These are phyloP conservation scores for Jacaranda copaia DNA, from an alignment of 257 asterid species.

Conservation along the genomic window DNA sequence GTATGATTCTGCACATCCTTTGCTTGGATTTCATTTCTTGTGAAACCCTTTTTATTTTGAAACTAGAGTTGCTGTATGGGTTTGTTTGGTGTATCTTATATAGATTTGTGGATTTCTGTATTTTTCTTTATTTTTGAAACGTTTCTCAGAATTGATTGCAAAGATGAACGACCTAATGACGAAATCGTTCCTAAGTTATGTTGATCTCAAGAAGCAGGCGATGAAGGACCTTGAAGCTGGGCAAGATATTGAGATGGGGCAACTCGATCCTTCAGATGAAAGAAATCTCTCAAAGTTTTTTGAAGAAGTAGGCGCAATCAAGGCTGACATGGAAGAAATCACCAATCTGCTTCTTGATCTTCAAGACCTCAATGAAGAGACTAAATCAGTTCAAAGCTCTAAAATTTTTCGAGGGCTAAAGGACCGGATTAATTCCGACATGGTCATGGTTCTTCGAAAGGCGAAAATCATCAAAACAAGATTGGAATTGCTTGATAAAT, in stretches of 20 bases:
- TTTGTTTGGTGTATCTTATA: not conserved
- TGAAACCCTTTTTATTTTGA: not conserved
- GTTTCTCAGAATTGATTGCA: conserved; percentile 44
- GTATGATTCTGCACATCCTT: conserved; percentile 8
- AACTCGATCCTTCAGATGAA: conserved; percentile 64
- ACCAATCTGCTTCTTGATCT: conserved; percentile 69
- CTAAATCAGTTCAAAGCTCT: conserved; percentile 56
- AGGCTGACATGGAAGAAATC: conserved; percentile 76
- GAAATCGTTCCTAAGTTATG: conserved; percentile 75
- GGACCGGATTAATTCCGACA: conserved; percentile 69
- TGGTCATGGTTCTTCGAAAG: conserved; percentile 63
- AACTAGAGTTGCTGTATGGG: not conserved
- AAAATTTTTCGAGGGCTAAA: conserved; percentile 69
- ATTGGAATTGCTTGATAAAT: conserved; percentile 68
- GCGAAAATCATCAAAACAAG: conserved; percentile 68
- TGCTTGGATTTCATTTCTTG: not conserved
- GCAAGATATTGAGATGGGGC: conserved; percentile 71
- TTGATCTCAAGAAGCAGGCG: conserved; percentile 83
- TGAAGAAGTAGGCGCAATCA: conserved; percentile 59
- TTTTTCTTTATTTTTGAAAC: not conserved
- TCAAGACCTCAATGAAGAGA: conserved; percentile 63
- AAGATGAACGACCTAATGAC: conserved; percentile 88
- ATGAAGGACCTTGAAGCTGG: conserved; percentile 64
- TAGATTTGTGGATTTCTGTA: not conserved
- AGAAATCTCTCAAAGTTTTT: conserved; percentile 64